phyloP scores from a whole-genome alignment of 2,329 filamentous ascomycete species.

The Fusarium ambrosium region DNA sequence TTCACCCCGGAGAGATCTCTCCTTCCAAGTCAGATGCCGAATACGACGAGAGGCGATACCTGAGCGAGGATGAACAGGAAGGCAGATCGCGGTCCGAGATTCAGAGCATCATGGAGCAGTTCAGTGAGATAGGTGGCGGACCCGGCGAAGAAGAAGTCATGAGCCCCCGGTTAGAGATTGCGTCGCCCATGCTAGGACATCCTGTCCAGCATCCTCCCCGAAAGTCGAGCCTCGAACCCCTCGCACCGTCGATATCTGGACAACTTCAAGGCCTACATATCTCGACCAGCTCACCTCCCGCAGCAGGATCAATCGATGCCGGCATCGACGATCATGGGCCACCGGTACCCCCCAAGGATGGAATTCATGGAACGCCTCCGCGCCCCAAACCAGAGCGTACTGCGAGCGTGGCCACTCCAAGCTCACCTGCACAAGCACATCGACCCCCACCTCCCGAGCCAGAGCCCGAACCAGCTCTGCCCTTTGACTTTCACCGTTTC shows the following conservation, averaged over 20 bases:
- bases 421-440: constrained; percentile 67
- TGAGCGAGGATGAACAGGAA: constrained; percentile 75
- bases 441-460: constrained; percentile 79
- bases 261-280: constrained; percentile 62
- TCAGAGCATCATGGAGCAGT: constrained; percentile 97
- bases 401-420: constrained; percentile 51
- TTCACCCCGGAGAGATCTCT: constrained; percentile 60
- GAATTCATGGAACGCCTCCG: constrained; percentile 58
- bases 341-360: constrained; percentile 72
- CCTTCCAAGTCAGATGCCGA: constrained; percentile 67
- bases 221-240: constrained; percentile 86
- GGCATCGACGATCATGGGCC: constrained; percentile 63
- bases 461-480: constrained; percentile 84
- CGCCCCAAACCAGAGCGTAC: constrained; percentile 56
- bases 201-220: constrained; percentile 81
- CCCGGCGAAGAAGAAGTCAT: constrained; percentile 87
- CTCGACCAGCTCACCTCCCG: constrained; percentile 56
- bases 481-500: constrained; percentile 98
- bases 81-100: constrained; percentile 86
- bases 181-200: constrained; percentile 81
- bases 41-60: constrained; percentile 69
- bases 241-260: constrained; percentile 64
- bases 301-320: constrained; percentile 54
- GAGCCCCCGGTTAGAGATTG: constrained; percentile 87
- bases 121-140: constrained; percentile 80